Conservation (phyloP, 441 rosid genomes). For the Adansonia grandidieri region DNA sequence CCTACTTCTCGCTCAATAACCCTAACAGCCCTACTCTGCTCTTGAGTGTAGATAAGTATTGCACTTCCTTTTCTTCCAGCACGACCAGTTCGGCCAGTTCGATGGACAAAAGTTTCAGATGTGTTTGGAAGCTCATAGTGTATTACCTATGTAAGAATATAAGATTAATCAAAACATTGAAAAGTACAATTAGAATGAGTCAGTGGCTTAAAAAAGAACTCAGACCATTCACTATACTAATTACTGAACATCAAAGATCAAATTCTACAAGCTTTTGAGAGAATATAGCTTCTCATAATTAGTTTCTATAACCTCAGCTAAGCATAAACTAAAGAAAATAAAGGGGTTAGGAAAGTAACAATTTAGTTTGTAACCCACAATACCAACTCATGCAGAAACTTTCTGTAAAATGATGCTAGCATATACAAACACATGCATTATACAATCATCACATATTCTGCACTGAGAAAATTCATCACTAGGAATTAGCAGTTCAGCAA, state of each 20-base stretch:
- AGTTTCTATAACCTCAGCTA: too few species aligned
- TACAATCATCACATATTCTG: background rate
- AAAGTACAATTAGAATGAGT: background rate
- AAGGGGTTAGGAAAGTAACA: background rate
- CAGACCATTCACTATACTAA: background rate
- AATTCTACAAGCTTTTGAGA: slow-evolving; percentile 8
- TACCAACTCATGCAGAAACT: slow-evolving; percentile 2
- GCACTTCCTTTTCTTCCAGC: slow-evolving; percentile 98
- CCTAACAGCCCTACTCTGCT: slow-evolving; percentile 69
- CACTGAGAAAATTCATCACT: background rate
- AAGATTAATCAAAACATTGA: background rate
- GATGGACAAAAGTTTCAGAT: slow-evolving; percentile 97
- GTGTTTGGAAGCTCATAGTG: slow-evolving; percentile 93
- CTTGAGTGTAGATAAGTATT: slow-evolving; percentile 71
- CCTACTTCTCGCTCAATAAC: slow-evolving; percentile 87
- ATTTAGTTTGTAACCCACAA: background rate
- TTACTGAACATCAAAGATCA: background rate
- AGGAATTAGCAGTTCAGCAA: background rate
- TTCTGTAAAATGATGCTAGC: background rate
- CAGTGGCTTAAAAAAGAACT: background rate
- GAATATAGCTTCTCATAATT: background rate
- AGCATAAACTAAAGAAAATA: background rate
- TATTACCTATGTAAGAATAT: slow-evolving; percentile 54
- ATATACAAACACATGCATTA: background rate
- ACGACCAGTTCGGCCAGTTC: slow-evolving; percentile 99